phyloP scores from a whole-genome alignment of 208 protist species.

The Acanthamoeba royreba region DNA sequence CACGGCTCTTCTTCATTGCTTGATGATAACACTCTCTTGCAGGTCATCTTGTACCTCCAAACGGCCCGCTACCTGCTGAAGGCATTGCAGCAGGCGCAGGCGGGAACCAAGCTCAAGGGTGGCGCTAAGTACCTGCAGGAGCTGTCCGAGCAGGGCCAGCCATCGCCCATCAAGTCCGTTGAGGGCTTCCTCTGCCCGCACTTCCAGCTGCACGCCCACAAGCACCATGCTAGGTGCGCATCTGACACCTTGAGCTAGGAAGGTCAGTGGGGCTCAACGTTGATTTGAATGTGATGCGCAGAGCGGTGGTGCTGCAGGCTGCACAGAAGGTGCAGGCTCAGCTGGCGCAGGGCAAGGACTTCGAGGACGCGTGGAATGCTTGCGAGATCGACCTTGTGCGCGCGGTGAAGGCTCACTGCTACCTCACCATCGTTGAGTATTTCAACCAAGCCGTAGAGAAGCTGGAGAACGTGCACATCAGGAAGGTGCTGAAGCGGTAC shows the following conservation, averaged over 20 bases:
- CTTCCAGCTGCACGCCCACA: neutral
- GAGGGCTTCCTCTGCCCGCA: neutral
- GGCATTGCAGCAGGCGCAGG: neutral
- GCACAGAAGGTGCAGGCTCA: neutral
- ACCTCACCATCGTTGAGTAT: neutral
- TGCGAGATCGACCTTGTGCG: neutral
- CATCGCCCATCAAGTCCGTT: neutral
- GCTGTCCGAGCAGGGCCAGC: neutral
- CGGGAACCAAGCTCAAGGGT: neutral
- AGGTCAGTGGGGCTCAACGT: too few species aligned
- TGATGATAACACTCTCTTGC: neutral
- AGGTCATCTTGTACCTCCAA: neutral
- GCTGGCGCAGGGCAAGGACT: neutral
- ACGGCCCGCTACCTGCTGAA: constrained; percentile 28
- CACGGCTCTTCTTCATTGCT: neutral
- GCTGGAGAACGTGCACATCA: neutral
- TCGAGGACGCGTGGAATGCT: neutral
- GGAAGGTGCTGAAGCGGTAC: neutral
- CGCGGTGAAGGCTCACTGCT: neutral
- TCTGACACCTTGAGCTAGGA: neutral
- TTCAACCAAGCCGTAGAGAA: neutral
- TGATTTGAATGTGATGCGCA: neutral
- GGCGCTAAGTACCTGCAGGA: neutral
- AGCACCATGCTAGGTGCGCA: neutral
- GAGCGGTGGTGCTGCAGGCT: neutral